These are phyloP conservation scores for Aureobasidium sp. DNA, from an alignment of 2,329 filamentous ascomycete species.

Conservation along the genomic window DNA sequence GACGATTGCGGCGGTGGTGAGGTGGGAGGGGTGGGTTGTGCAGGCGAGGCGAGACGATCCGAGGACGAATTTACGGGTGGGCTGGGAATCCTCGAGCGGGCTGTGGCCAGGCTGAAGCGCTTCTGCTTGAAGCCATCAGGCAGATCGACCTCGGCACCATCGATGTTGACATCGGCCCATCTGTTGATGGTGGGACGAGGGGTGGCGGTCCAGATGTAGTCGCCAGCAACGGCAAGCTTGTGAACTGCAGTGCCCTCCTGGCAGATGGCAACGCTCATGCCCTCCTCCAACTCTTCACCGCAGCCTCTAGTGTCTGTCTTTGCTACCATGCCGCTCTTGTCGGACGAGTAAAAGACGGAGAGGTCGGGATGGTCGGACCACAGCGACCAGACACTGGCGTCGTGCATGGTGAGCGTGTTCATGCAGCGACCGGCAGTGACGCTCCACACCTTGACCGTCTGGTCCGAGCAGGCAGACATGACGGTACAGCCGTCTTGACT, in stretches of 20 bases:
- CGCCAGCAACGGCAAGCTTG: slow-evolving; percentile 56
- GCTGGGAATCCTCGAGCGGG: slow-evolving; percentile 36
- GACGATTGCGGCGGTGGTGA: slow-evolving; percentile 29
- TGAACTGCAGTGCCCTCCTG: slow-evolving; percentile 83
- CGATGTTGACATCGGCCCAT: slow-evolving; percentile 80
- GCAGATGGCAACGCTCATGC: slow-evolving; percentile 79
- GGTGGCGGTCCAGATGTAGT: slow-evolving; percentile 84
- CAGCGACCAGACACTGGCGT: slow-evolving; percentile 94
- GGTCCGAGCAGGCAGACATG: slow-evolving; percentile 89
- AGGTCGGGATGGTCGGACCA: slow-evolving; percentile 82
- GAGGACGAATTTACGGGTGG: slow-evolving; percentile 19
- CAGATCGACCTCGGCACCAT: slow-evolving; percentile 57
- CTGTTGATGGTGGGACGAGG: slow-evolving; percentile 86
- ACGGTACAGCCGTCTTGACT: slow-evolving; percentile 85
- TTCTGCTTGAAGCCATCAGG: slow-evolving; percentile 38
- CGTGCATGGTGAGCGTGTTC: slow-evolving; percentile 98
- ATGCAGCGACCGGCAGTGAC: slow-evolving; percentile 91
- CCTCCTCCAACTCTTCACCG: slow-evolving; percentile 69
- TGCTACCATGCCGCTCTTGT: slow-evolving; percentile 85
- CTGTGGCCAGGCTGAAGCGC: slow-evolving; percentile 47
- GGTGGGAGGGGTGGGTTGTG: slow-evolving; percentile 24
- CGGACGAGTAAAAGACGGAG: slow-evolving; percentile 87
- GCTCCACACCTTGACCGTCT: slow-evolving; percentile 97
- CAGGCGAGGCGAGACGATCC: slow-evolving; percentile 8
- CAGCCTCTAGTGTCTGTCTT: slow-evolving; percentile 84